Conservation (phyloP, 2,329 filamentous ascomycete species). For the Cladosporium sp. region DNA sequence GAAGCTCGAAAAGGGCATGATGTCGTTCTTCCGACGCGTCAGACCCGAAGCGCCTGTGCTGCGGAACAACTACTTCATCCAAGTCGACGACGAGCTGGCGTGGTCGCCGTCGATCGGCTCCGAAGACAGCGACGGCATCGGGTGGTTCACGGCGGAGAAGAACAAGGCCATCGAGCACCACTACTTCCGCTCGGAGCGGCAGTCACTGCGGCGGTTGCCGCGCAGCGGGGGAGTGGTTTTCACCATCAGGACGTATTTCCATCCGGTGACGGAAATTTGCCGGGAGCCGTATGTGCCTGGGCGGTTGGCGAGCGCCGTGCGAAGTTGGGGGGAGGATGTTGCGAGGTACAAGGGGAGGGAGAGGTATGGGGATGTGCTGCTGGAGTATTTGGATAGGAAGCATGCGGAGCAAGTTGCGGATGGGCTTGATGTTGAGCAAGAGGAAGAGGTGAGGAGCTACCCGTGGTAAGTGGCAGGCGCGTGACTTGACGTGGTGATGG, state of each 20-base stretch:
- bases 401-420: constrained; percentile 70
- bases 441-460: constrained; percentile 62
- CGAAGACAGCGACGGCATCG: constrained; percentile 60
- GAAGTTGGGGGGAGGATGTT: constrained; percentile 81
- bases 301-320: constrained; percentile 70
- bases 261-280: constrained; percentile 66
- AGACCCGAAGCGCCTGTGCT: constrained; percentile 65
- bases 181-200: constrained; percentile 74
- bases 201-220: constrained; percentile 62
- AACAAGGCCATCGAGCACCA: constrained; percentile 71
- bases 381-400: constrained; percentile 74
- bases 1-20: constrained; percentile 76
- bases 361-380: constrained; percentile 68
- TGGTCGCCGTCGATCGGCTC: constrained; percentile 76
- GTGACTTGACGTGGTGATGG: background rate
- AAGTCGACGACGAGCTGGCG: constrained; percentile 74
- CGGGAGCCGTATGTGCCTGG: constrained; percentile 76
- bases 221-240: constrained; percentile 59
- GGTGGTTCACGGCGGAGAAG: constrained; percentile 76
- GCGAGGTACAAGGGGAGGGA: constrained; percentile 75
- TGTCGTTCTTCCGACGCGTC: constrained; percentile 74
- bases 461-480: constrained; percentile 51
- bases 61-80: constrained; percentile 84
- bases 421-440: constrained; percentile 57
- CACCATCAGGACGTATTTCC: constrained; percentile 79